Base-by-base conservation (phyloP, 371 early-diverging fungal species). In the Syncephalis plumigaleata region DNA sequence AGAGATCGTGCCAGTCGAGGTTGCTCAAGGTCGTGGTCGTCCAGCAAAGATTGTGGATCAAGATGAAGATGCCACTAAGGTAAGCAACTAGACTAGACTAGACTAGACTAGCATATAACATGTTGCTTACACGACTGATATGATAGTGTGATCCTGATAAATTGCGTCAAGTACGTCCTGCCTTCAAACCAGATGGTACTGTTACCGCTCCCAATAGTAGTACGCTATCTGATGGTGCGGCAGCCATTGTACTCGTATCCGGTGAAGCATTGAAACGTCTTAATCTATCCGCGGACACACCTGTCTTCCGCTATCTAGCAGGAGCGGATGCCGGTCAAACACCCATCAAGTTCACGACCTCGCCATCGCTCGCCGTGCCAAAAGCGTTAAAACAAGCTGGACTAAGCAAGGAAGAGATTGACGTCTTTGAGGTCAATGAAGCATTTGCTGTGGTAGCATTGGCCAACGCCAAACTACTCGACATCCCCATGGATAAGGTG, bases 121-220 rank as follows among this genome's bases (percentile, higher is more conserved):
- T n/a, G n/a, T n/a, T n/a, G n/a, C n/a, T n/a, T n/a, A 31, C 24
- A 17, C 20, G 4, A 45, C 5, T 15, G 23, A 20, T 21, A n/a
- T 44, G 11, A 9, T 44, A 31, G 45, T 49, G 49, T 27, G 43
- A 51, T 55, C 51, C 51, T 36, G 55, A 66, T 24, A 95, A 92
- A 68, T 68, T 98, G 38, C 75, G 81, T 50, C 69, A 78, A 46
- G 76, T 94, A 45, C 83, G 83, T 53, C 87, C 93, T 20, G 90
- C 87, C 18, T 98, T 98, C 75, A 70, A 74, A 48, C 59, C 77
- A 37, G 74, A 76, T 52, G 76, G 81, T 18, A 85, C 91, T 24
- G 92, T 94, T 40, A 95, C 96, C 16, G 95, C 95, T 21, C 89
- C 92, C 52, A 98, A 95, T 64, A 78, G 96, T 36, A 86, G 87